phyloP scores from a whole-genome alignment of 2,329 filamentous ascomycete genomes.

The Sporothrix schenckii region DNA sequence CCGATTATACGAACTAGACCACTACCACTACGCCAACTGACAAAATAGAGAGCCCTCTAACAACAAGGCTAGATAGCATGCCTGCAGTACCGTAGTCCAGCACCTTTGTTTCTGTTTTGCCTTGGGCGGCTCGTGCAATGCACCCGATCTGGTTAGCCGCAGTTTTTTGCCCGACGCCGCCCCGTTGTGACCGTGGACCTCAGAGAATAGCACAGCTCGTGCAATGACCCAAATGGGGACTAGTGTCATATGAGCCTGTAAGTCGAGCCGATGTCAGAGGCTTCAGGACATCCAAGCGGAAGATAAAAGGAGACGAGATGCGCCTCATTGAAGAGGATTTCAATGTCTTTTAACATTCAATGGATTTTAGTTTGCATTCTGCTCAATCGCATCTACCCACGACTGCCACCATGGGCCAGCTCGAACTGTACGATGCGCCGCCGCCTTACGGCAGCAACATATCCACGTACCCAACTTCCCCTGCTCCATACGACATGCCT shows the following conservation, averaged over 20 bases:
- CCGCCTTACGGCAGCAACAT: not conserved
- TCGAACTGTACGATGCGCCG: not conserved
- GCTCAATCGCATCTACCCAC: not conserved
- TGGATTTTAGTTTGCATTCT: not conserved
- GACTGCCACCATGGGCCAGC: not conserved
- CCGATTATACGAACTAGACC: too few species aligned
- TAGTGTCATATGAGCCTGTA: not conserved
- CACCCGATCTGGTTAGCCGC: not conserved
- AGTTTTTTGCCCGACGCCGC: not conserved
- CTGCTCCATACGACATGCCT: not conserved
- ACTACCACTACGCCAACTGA: too few species aligned
- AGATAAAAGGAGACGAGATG: slow-evolving; percentile 7
- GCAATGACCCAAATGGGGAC: slow-evolving; percentile 9
- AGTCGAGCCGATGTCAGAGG: not conserved
- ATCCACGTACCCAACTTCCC: not conserved
- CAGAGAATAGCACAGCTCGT: slow-evolving; percentile 7
- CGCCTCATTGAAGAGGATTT: not conserved
- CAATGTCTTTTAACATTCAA: not conserved
- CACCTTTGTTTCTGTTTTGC: not conserved
- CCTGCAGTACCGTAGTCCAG: too few species aligned
- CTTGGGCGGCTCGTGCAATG: slow-evolving; percentile 1
- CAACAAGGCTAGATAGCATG: too few species aligned
- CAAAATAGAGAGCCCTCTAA: too few species aligned
- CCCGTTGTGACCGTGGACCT: not conserved
- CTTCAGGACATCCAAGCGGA: not conserved